Evolutionary conservation across 306 rosid genomes (phyloP), one percentile per base, ranked within the genome.

Genomic region (Malus orientalis): DNA sequence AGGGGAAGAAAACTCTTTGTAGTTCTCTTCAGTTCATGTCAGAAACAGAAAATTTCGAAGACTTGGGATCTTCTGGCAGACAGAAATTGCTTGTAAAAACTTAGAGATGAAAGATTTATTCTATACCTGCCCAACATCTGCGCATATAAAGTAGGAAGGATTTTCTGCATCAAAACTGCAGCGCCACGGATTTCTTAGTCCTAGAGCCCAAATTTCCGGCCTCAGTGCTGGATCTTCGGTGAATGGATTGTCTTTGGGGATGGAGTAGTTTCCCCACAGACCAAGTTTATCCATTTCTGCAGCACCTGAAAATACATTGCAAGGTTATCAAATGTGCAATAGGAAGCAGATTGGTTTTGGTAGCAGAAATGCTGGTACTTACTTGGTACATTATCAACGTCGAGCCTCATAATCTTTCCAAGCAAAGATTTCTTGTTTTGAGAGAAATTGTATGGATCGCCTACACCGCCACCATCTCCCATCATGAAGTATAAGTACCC

Each of bases 381-480:
- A 96, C 99, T 91, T 63, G 91, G 96, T 32, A 86, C 64, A 78
- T 81, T 92, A 86, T 96, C 87, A 49, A 96, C 75, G 64, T 96
- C 97, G 45, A 96, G 90, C 87, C 99, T 91, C 97, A 89, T 89
- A 67, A 96, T 83, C 84, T 96, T 96, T 69, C 99, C 99, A 11
- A 96, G 98, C 88, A 96, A 81, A 18, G 99, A 96, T 55, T 96
- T 96, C 91, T 92, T 92, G 90, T 96, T 93, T 74, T 96, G 99
- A 6, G 98, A 45, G 42, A 96, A 96, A 80, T 87, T 88, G 82
- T 86, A 91, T 54, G 97, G 96, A 93, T 96, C 98, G 44, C 90
- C 97, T 14, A 20, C 1, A 19, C 91, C 90, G 2, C 99, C 97
- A 71, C 99, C 99, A 79, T 91, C 90, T 70, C 99, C 99, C 97